Evolutionary conservation across 768 basidiomycete genomes (phyloP), one percentile per base, ranked within the genome.

Genomic region (Suillus fuscotomentosus): DNA sequence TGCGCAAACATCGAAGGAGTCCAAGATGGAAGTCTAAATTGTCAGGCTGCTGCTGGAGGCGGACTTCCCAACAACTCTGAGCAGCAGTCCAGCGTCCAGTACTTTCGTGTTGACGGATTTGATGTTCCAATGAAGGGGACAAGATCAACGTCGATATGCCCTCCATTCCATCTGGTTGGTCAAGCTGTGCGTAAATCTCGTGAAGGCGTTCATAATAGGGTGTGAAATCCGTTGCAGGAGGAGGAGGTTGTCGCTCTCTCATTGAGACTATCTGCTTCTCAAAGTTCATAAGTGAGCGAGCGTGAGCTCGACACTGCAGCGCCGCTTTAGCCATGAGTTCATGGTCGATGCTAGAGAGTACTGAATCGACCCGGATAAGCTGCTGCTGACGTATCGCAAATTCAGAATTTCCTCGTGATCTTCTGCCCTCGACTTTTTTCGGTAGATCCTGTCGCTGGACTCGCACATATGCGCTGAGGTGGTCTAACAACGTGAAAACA

Each of bases 111-210:
- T 99, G 92, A 50, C 97, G 89, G 65, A 99, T 99, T 75, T 97
- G 95, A 75, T 97, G 94, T 68, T 98, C 94, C 55, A 99, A 76
- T 3, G 93, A 92, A 0, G 97, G 97, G 0, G 91, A 87, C 14
- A 98, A 78, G 63, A 99, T 91, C 69, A 91, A 78, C 7, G 91
- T 88, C 0, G 97, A 97, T 39, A 99, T 84, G 0, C 97, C 97
- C 78, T 98, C 96, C 97, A 99, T 99, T 17, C 97, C 97, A 77
- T 99, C 97, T 0, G 97, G 97, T 75, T 99, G 95, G 73, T 99
- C 95, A 8, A 99, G 82, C 63, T 95, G 87, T 14, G 97, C 90
- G 75, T 99, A 99, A 65, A 99, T 96, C 75, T 97, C 90, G 70
- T 99, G 97, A 8, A 99, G 80, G 20, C 88, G 87, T 70, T 99